Conservation (phyloP, 2,329 filamentous ascomycete genomes). For the Pestalotiopsis sp. region DNA sequence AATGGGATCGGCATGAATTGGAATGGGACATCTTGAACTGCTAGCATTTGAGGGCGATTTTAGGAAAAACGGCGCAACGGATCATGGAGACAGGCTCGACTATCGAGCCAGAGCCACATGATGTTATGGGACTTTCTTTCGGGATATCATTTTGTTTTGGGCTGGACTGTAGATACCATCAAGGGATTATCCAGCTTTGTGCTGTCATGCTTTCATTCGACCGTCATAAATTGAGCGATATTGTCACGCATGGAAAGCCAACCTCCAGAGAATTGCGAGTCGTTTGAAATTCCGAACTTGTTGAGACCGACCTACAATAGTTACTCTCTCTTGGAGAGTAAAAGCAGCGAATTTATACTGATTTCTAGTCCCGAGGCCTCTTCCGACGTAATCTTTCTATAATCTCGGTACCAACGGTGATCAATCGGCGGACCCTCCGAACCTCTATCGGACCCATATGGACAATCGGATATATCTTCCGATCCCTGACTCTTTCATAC, state of each 20-base stretch:
- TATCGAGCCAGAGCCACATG: neutral
- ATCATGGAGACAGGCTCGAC: neutral
- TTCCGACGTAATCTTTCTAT: neutral
- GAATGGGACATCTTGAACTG: constrained; percentile 2
- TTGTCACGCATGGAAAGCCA: neutral
- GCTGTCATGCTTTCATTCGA: neutral
- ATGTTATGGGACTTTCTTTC: neutral
- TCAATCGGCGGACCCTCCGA: neutral
- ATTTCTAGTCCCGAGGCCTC: neutral
- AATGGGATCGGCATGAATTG: neutral
- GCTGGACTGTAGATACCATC: constrained; percentile 6
- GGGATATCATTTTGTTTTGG: constrained; percentile 1
- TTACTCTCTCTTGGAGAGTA: no score
- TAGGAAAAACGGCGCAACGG: constrained; percentile 3
- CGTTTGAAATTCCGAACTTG: neutral
- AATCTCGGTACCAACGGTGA: neutral
- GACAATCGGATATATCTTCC: neutral
- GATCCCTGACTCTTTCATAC: neutral
- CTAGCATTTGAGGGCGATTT: constrained; percentile 2
- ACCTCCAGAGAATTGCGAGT: neutral
- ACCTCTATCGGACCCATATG: neutral
- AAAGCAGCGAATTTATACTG: no score
- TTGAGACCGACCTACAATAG: no score
- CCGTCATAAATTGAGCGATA: neutral
- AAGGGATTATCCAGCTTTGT: neutral